phyloP scores from a whole-genome alignment of 2,329 filamentous ascomycete genomes.

The Grosmannia clavigera region DNA sequence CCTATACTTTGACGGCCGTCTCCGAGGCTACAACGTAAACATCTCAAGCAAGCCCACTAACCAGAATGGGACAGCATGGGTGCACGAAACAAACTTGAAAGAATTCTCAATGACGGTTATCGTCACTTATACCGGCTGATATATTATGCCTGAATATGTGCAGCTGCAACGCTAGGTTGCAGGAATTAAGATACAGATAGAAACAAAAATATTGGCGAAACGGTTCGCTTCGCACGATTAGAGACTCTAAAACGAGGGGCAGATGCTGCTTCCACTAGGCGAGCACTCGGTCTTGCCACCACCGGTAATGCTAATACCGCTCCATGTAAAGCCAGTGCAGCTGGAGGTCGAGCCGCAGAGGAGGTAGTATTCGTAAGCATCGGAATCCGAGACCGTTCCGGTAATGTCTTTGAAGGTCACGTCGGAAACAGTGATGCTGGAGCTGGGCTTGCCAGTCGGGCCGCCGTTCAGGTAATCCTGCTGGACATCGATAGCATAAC shows the following conservation, averaged over 20 bases:
- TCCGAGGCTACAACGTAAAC: no score
- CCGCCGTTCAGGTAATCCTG: constrained; percentile 42
- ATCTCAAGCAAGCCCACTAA: no score
- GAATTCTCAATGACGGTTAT: no score
- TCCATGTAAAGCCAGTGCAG: constrained; percentile 1
- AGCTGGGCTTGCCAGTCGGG: constrained; percentile 26
- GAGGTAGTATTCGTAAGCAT: constrained; percentile 22
- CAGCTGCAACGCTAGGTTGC: no score
- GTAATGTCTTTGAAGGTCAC: constrained; percentile 16
- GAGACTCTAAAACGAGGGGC: not conserved
- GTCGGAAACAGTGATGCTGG: constrained; percentile 32
- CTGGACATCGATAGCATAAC: constrained; percentile 44
- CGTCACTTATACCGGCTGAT: no score
- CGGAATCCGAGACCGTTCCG: constrained; percentile 20
- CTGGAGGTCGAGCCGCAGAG: constrained; percentile 19
- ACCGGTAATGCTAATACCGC: not conserved
- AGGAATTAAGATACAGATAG: no score
- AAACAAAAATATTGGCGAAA: no score
- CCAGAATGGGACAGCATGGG: no score
- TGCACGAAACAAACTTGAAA: no score
- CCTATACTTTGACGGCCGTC: no score
- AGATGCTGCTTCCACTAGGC: not conserved
- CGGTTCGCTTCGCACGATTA: not conserved
- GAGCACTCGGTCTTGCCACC: not conserved
- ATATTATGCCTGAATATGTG: no score